Evolutionary conservation across 345 rosid species (phyloP), one percentile per base, ranked within the genome.

Genomic region (Syzygium oleosum): DNA sequence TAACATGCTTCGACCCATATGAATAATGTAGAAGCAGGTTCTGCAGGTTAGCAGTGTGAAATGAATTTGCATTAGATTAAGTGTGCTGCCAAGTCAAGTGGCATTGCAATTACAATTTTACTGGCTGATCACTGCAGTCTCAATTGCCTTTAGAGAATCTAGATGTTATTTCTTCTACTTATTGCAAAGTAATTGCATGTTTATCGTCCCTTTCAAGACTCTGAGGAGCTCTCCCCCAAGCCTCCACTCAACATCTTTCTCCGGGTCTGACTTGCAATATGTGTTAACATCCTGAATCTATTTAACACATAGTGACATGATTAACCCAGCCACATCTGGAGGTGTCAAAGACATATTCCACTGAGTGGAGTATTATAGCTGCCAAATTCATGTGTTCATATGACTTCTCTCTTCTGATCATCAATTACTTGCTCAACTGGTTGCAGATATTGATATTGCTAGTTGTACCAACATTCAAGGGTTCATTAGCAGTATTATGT

Each of bases 381-480:
- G 73, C 3, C 3, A 61, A 17, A 27, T 13, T 61, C 73, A 84
- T 84, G 19, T 46, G 21, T 84, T 52, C 9, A 27, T 52, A 84
- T 79, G 51, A 41, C n/a, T 84, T 10, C 53, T 46, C 85, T 58
- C 61, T 56, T 85, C 56, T 78, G 34, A 86, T 86, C 52, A 52
- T 41, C 65, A 59, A 59, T 9, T 58, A n/a, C 17, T 61, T 61
- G 9, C 73, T 77, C 52, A 12, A 34, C 83, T 88, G 49, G 84
- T 83, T 91, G 84, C 94, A 96, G 99, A 90, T 95, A 86, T 77
- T 95, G 91, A 88, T 95, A 87, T 23, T 93, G 68, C 68, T 89
- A 84, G 86, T 93, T 79, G 65, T 95, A 85, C 98, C 96, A n/a
- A 34, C 3, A 5, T 29, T 19, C 84, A 85, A 90, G 85, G 93